phyloP scores from a whole-genome alignment of 176 grass and related monocot genomes.

The bread wheat (Triticum aestivum) region IWGSC_CS_RefSeq_v2.1 NC_057812.1:126891486-126891985 shows the following conservation, averaged over 20 bases:
- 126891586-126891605: slow-evolving; percentile 64
- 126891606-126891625: slow-evolving; percentile 64
- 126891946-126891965: slow-evolving; percentile 50
- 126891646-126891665: slow-evolving; percentile 80
- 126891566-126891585: slow-evolving; percentile 68
- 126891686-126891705: neutral
- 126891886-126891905: slow-evolving; percentile 78
- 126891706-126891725: neutral
- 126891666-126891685: neutral
- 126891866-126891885: slow-evolving; percentile 68
- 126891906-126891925: slow-evolving; percentile 38
- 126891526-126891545: slow-evolving; percentile 64
- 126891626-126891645: slow-evolving; percentile 74
- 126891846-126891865: neutral
- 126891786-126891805: slow-evolving; percentile 42
- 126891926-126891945: slow-evolving; percentile 54
- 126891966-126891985: neutral
- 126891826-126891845: neutral
- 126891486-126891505: slow-evolving; percentile 89
- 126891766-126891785: slow-evolving; percentile 52
- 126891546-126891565: slow-evolving; percentile 56
- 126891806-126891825: neutral
- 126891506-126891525: slow-evolving; percentile 73
- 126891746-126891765: slow-evolving; percentile 56
- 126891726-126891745: slow-evolving; percentile 46